Evolutionary conservation across 2,329 filamentous ascomycete species (phyloP).

Genomic region (Monosporascus sp.): DNA sequence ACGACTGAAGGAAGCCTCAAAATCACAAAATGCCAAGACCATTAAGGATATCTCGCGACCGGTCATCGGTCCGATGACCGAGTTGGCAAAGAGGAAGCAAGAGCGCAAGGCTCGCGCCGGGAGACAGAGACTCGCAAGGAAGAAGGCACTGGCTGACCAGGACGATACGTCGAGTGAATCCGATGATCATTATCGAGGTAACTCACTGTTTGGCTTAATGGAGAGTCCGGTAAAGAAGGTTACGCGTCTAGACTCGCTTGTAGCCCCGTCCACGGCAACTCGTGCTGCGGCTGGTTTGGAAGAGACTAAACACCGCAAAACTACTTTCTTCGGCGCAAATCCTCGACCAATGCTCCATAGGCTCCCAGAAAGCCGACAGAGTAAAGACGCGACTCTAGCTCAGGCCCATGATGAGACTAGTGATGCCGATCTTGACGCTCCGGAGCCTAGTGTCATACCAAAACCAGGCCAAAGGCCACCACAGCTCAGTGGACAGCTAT

Average conservation of each 20-base stretch:
- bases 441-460: neutral
- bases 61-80: constrained; percentile 36
- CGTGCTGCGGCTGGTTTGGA: constrained; percentile 22
- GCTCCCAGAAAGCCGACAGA: constrained; percentile 2
- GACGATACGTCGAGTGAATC: constrained; percentile 14
- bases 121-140: constrained; percentile 28
- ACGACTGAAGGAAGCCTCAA: constrained; percentile 55
- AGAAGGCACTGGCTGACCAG: constrained; percentile 17
- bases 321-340: neutral
- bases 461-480: neutral
- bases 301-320: neutral
- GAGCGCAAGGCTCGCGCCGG: constrained; percentile 29
- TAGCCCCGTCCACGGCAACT: constrained; percentile 10
- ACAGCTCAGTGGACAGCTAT: neutral
- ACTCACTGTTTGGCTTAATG: constrained; percentile 37
- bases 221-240: constrained; percentile 32
- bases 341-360: neutral
- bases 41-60: constrained; percentile 48
- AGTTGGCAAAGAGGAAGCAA: constrained; percentile 28
- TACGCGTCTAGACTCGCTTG: constrained; percentile 13
- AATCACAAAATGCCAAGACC: constrained; percentile 45
- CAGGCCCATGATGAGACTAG: constrained; percentile 9
- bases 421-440: constrained; percentile 13
- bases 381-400: neutral
- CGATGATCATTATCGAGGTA: constrained; percentile 23